phyloP scores from a whole-genome alignment of 768 basidiomycete genomes.

The Kwoniella mangroviensis region DNA sequence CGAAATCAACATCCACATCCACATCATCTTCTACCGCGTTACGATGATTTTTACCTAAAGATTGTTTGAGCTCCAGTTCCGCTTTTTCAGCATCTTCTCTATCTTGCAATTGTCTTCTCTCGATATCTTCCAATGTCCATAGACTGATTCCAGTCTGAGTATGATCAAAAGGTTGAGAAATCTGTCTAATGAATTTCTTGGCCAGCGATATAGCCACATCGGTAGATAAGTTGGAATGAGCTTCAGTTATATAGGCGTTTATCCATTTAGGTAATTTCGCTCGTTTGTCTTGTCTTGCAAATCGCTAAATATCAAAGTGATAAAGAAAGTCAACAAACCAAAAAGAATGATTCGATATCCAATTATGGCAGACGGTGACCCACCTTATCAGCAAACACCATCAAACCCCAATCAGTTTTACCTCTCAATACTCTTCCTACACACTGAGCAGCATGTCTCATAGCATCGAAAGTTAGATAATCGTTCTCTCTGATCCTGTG shows the following conservation, averaged over 20 bases:
- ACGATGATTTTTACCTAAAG: constrained; percentile 6
- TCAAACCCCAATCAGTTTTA: constrained; percentile 99
- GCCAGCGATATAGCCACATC: constrained; percentile 95
- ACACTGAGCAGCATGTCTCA: constrained; percentile 98
- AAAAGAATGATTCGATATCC: too few relatives aligned
- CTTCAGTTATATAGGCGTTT: constrained; percentile 98
- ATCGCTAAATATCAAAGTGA: constrained; percentile 37
- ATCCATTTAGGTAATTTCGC: constrained; percentile 98
- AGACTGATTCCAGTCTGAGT: constrained; percentile 91
- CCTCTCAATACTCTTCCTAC: constrained; percentile 96
- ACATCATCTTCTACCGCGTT: constrained; percentile 20
- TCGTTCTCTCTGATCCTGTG: constrained; percentile 98
- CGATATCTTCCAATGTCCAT: constrained; percentile 91
- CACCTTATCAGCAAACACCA: constrained; percentile 99
- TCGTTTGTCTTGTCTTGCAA: constrained; percentile 61
- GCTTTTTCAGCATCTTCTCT: constrained; percentile 64
- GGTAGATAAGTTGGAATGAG: constrained; percentile 93
- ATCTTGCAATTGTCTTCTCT: constrained; percentile 81
- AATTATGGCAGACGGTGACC: background rate
- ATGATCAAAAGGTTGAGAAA: constrained; percentile 96
- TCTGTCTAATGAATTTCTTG: constrained; percentile 96
- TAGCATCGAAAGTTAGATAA: constrained; percentile 98
- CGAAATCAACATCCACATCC: constrained; percentile 35
- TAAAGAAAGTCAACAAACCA: background rate
- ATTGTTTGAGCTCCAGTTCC: constrained; percentile 15